Percentiles rank a stretch among this genome's conserved stretches.
Evolutionary conservation across 2,329 filamentous ascomycete genomes (phyloP).

Genomic region (Hypoxylon sp.): DNA sequence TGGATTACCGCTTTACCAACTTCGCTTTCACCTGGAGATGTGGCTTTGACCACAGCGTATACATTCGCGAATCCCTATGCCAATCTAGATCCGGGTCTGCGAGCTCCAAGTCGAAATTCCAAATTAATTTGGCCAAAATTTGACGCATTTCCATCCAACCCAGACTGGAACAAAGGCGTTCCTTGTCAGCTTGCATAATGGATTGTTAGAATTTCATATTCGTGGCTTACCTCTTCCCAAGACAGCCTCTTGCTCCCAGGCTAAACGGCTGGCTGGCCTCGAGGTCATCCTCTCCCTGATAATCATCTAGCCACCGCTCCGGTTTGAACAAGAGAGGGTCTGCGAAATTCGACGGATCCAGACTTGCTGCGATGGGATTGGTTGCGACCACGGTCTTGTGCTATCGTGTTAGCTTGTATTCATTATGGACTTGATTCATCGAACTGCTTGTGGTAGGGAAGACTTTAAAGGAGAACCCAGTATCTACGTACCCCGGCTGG

Average conservation of each 20-base stretch:
- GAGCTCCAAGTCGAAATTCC: constrained; percentile 46
- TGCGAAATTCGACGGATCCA: constrained; percentile 32
- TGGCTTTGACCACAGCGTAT: constrained; percentile 48
- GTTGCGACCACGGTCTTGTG: constrained; percentile 42
- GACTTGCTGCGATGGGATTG: constrained; percentile 42
- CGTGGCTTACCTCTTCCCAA: constrained; percentile 38
- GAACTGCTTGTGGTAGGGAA: background rate
- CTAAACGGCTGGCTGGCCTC: constrained; percentile 44
- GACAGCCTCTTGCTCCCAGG: constrained; percentile 38
- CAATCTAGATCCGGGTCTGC: constrained; percentile 44
- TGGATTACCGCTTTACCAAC: background rate
- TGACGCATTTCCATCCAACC: constrained; percentile 35
- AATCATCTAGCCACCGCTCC: constrained; percentile 42
- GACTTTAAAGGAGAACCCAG: background rate
- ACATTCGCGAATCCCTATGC: constrained; percentile 47
- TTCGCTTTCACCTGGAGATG: constrained; percentile 37
- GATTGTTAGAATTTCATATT: background rate
- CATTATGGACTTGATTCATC: background rate
- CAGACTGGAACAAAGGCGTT: constrained; percentile 18
- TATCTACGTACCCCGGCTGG: constrained; percentile 41
- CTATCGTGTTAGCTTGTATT: constrained; percentile 16
- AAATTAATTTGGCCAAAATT: constrained; percentile 37
- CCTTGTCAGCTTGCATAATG: background rate
- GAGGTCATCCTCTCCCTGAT: constrained; percentile 28
- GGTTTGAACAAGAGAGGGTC: constrained; percentile 38